Evolutionary conservation across 1,284 basidiomycete genomes (phyloP).

Genomic region (Moesziomyces aphidis): DNA sequence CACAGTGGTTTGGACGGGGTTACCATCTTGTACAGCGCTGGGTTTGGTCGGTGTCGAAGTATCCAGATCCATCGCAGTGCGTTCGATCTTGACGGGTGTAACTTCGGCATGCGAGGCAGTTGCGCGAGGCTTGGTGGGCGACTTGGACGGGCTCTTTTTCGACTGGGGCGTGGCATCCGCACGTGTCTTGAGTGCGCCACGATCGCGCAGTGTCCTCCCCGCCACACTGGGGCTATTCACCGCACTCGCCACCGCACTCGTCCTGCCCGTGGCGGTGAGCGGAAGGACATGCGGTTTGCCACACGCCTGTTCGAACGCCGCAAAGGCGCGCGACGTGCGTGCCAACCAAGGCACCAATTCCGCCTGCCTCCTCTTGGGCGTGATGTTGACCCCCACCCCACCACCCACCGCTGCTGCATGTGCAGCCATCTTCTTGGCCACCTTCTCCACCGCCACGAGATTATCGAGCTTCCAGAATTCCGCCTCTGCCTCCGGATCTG

Average conservation of each 20-base stretch:
- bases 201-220: slow-evolving; percentile 26
- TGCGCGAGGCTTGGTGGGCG: slow-evolving; percentile 8
- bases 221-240: slow-evolving; percentile 10
- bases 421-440: slow-evolving; percentile 56
- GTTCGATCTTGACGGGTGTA: slow-evolving; percentile 6
- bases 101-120: background rate
- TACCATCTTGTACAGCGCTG: no score
- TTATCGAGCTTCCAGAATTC: slow-evolving; percentile 53
- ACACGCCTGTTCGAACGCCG: slow-evolving; percentile 53
- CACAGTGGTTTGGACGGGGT: no score
- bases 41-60: slow-evolving; percentile 13
- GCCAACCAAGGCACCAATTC: slow-evolving; percentile 45
- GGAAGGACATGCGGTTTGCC: slow-evolving; percentile 30
- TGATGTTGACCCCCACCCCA: slow-evolving; percentile 20
- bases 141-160: slow-evolving; percentile 9
- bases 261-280: slow-evolving; percentile 8
- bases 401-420: slow-evolving; percentile 20
- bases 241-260: slow-evolving; percentile 3
- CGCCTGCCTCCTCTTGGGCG: slow-evolving; percentile 39
- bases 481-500: slow-evolving; percentile 4
- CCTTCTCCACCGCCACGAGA: slow-evolving; percentile 51
- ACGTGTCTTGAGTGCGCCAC: slow-evolving; percentile 10
- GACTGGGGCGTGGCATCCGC: slow-evolving; percentile 3
- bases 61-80: slow-evolving; percentile 4
- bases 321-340: slow-evolving; percentile 49